Base-by-base conservation (phyloP, 2,329 filamentous ascomycete species). In the Cercospora citrullina region DNA sequence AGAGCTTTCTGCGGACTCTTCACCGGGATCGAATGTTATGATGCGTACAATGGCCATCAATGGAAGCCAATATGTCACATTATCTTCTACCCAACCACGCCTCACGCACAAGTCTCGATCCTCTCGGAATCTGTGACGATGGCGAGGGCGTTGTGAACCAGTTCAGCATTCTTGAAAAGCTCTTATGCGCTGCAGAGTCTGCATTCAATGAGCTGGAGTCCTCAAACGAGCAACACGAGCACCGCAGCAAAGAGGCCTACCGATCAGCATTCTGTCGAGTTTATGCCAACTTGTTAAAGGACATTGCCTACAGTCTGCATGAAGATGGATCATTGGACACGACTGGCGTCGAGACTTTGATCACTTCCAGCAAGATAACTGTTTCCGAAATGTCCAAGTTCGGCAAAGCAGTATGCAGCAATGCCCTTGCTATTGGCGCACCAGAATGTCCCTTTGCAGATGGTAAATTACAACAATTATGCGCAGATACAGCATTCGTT, bases 231-330 rank as follows among this genome's bases (percentile, higher is more conserved):
- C 48, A 53, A 53, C 5, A 28, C 33, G 23, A 18, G 33, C 18
- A 2, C 21, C 21, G 5, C 28, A 30, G 33, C 14, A 30, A 23
- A 51, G 12, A 23, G 53, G 30, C 51, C 2, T 53, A 31, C 9
- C 28, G 45, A 53, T 30, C 16, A 55, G 21, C 23, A 5, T 68
- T 59, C 59, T 21, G 57, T 12, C 65, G 55, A 55, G 3, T 39
- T 21, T 57, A 66, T 48, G 36, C 57, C 10, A 55, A 30, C 9
- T 26, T 66, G n/a, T 23, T 69, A 2, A 23, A 67, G 28, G 65
- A 69, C 23, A 67, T 67, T 23, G 68, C 68, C 26, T 69, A 69
- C 58, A 65, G 68, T 28, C 58, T 67, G 16, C 65, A 69, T 33
- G 39, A 30, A 57, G 65, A 67, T 30, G 45, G 42, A 3, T 30